These are phyloP conservation scores for Pycnococcus provasolii DNA, from an alignment of 139 green algal species.

Conservation along the genomic window DNA sequence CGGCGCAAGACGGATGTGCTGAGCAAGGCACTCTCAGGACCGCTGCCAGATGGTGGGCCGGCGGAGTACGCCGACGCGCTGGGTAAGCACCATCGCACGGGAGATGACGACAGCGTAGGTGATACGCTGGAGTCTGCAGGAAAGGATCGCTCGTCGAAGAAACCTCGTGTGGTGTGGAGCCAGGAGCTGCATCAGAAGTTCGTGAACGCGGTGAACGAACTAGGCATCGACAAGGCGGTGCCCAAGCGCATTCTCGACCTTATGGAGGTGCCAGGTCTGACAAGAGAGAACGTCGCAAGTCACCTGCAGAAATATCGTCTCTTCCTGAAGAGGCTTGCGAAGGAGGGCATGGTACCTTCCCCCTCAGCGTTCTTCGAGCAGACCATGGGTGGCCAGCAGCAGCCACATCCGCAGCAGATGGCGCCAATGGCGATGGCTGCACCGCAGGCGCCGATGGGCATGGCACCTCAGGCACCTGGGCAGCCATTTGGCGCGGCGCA, in stretches of 20 bases:
- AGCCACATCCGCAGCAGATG: no score
- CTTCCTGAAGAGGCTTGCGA: no score
- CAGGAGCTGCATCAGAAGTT: conserved; percentile 95
- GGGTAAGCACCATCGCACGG: background rate
- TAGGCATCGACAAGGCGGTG: conserved; percentile 94
- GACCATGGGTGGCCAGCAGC: no score
- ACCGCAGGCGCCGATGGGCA: no score
- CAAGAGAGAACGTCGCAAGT: conserved; percentile 86
- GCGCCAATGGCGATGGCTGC: no score
- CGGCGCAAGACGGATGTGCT: conserved; percentile 32
- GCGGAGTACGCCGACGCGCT: background rate
- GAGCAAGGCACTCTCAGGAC: background rate
- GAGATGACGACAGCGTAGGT: background rate
- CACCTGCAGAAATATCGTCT: conserved; percentile 42
- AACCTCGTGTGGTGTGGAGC: conserved; percentile 83
- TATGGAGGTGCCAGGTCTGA: conserved; percentile 87
- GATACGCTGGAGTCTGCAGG: no score
- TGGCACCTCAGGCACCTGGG: no score
- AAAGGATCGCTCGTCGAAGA: conserved; percentile 48
- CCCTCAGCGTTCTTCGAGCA: no score
- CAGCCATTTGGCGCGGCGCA: no score
- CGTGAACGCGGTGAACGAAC: conserved; percentile 85
- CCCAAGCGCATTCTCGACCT: conserved; percentile 95
- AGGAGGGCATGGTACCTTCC: no score
- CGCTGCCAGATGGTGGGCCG: no score